Conservation (phyloP, 805 yeast species). For the Candida palmyrensis region DNA sequence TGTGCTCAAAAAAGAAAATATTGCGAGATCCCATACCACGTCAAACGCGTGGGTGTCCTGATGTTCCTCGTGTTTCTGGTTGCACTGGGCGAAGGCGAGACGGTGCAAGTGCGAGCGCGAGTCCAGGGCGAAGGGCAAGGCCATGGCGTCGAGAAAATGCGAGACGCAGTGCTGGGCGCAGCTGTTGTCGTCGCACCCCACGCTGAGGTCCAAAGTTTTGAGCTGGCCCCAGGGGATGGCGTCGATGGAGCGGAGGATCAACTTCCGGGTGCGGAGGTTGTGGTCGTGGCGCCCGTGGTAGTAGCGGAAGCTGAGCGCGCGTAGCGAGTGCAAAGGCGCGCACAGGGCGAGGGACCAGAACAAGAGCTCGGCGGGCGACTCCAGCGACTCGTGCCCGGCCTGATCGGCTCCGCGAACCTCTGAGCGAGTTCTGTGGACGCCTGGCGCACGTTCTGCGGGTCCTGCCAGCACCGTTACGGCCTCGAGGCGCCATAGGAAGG, state of each 20-base stretch:
- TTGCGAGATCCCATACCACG: slow-evolving; percentile 4
- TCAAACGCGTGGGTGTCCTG: slow-evolving; percentile 1
- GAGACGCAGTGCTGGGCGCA: slow-evolving; percentile 38
- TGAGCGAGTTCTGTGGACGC: background rate
- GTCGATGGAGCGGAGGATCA: background rate
- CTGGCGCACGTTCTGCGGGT: background rate
- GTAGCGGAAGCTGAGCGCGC: background rate
- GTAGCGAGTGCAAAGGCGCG: background rate
- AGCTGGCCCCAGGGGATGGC: slow-evolving; percentile 15
- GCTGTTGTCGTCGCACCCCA: slow-evolving; percentile 48
- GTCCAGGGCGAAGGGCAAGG: too few species aligned
- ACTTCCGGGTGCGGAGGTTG: background rate
- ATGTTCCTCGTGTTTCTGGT: background rate
- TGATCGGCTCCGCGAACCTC: background rate
- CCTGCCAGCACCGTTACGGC: too few species aligned
- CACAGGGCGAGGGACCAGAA: background rate
- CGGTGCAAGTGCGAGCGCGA: too few species aligned
- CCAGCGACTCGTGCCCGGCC: background rate
- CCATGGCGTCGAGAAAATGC: slow-evolving; percentile 34
- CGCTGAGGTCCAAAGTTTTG: slow-evolving; percentile 42
- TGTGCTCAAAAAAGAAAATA: too few species aligned
- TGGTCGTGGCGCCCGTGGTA: background rate
- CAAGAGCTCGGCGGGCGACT: background rate
- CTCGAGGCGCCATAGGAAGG: too few species aligned
- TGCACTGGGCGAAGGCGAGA: background rate